Evolutionary conservation across 208 protist genomes (phyloP).

Genomic region (Trichomonas tenax): DNA sequence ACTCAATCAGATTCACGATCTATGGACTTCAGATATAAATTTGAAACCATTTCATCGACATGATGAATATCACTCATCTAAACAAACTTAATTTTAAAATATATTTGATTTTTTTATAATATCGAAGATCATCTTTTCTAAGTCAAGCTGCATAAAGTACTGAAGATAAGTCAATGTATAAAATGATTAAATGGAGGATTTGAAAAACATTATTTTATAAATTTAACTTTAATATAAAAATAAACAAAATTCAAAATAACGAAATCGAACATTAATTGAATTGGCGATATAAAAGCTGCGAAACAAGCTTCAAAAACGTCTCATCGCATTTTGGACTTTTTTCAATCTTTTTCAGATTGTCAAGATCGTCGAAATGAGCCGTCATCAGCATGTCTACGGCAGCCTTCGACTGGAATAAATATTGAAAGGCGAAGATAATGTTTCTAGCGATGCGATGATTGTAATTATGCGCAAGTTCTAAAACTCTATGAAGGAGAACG

Average conservation of each 20-base stretch:
- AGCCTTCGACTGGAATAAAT: neutral
- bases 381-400: neutral
- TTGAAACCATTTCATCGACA: too few relatives aligned
- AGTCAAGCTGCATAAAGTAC: too few relatives aligned
- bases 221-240: neutral
- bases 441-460: neutral
- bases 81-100: too few relatives aligned
- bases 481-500: neutral
- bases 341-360: neutral
- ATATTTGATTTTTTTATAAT: too few relatives aligned
- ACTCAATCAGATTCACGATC: too few relatives aligned
- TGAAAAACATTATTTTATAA: too few relatives aligned
- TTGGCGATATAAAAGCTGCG: neutral
- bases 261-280: neutral
- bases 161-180: too few relatives aligned
- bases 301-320: neutral
- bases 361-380: neutral
- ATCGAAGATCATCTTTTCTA: too few relatives aligned
- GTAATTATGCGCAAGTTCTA: neutral
- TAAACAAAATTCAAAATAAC: neutral
- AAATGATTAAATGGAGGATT: too few relatives aligned
- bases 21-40: too few relatives aligned
- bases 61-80: too few relatives aligned
- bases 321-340: neutral
- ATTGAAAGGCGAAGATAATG: neutral